Base-by-base conservation (phyloP, 345 rosid genomes). In the Syzygium jambos region DNA sequence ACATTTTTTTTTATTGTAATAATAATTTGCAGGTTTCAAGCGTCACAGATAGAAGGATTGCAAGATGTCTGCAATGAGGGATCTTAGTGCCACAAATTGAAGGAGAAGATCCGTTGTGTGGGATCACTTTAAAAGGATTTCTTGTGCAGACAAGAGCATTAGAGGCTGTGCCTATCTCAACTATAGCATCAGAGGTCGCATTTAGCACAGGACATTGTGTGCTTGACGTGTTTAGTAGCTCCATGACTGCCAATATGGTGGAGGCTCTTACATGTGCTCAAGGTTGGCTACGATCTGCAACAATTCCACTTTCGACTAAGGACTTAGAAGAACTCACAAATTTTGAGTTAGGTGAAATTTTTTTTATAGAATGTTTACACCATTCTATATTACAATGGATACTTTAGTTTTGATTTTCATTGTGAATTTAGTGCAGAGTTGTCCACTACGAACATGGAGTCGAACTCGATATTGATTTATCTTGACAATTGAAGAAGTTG, bases 161-260 rank as follows among this genome's bases (percentile, higher is more conserved):
- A 59, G 65, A 59, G 41, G 84, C 27, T 53, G 46, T 85, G 30
- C 85, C 15, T 3, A 55, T 87, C 2, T 84, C 78, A 21, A 90
- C 80, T 6, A 52, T 89, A 57, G 65, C 29, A 57, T 57, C 27
- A 25, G 15, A 57, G 65, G 15, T 15, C 0, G 3, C 65, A 10
- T 87, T 89, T 68, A 86, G 89, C 27, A 9, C 30, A 10, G 21
- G 86, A 9, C 21, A 68, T 52, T 43, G 86, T 7, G 52, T 89
- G 1, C 68, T 90, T 11, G 52, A 89, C 86, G 68, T 10, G 23
- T 89, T 89, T 52, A 4, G 17, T 30, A 86, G 87, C 83, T 87
- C 34, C 0, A 5, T 90, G 49, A 89, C 88, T 17, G 87, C 88
- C 9, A 57, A 6, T 41, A 85, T 73, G 10, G 85, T 88, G 43